These are phyloP conservation scores for Aphanomyces stellatus DNA, from an alignment of 352 stramenopile genomes.

Conservation along the genomic window DNA sequence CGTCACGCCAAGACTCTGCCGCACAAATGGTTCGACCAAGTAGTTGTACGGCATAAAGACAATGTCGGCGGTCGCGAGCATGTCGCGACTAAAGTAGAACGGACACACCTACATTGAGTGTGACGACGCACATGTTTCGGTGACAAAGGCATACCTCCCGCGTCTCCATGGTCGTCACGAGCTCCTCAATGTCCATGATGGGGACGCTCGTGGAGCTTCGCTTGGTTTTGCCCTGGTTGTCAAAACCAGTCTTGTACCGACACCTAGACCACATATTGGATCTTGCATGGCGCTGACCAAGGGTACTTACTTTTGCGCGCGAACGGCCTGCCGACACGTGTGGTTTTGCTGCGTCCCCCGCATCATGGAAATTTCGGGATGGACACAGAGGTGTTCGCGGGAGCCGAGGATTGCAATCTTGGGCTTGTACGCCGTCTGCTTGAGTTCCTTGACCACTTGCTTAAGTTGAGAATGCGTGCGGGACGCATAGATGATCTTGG, in stretches of 20 bases:
- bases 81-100: slow-evolving; percentile 94
- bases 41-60: slow-evolving; percentile 99
- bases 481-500: slow-evolving; percentile 97
- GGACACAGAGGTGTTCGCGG: slow-evolving; percentile 95
- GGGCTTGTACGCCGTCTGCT: slow-evolving; percentile 91
- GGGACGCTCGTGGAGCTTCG: slow-evolving; percentile 34
- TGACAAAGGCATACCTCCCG: background rate
- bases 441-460: slow-evolving; percentile 95
- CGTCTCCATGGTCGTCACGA: slow-evolving; percentile 84
- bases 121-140: slow-evolving; percentile 15
- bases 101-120: slow-evolving; percentile 83
- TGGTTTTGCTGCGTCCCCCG: slow-evolving; percentile 81
- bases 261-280: slow-evolving; percentile 30
- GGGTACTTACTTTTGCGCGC: slow-evolving; percentile 78
- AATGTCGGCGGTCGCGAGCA: slow-evolving; percentile 90
- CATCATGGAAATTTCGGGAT: slow-evolving; percentile 89
- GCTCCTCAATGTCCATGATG: slow-evolving; percentile 99
- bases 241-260: slow-evolving; percentile 70
- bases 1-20: slow-evolving; percentile 89
- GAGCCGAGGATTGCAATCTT: slow-evolving; percentile 87
- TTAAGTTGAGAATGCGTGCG: slow-evolving; percentile 98
- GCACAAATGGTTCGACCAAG: slow-evolving; percentile 91
- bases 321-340: slow-evolving; percentile 78
- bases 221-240: slow-evolving; percentile 35
- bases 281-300: background rate